Evolutionary conservation across 306 rosid genomes (phyloP), one percentile per base, ranked within the genome.

Genomic region (Calophaca sinica): DNA sequence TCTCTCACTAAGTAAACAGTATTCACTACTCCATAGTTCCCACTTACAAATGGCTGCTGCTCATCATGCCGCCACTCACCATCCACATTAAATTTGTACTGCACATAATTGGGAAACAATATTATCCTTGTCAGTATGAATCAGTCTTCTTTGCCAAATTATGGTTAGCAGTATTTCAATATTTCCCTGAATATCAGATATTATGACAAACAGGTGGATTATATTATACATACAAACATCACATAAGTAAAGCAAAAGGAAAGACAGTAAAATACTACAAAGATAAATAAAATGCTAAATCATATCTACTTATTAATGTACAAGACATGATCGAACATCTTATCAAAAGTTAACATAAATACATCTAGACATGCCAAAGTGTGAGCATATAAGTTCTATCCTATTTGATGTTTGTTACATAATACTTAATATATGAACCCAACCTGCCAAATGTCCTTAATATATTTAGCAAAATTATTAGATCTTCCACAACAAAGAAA

Each of bases 61-160:
- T 88, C 96, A 70, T 90, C 93, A 46, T 93, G 91, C 83, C 86
- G 87, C 98, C 94, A 93, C 64, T 86, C 87, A 55, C 98, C 98
- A 69, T 93, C 98, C 44, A 93, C 94, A 26, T 36, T 77, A 82
- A 93, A 93, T 78, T 90, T 93, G 82, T 75, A 93, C 98, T 93
- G 91, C 83, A 83, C 52, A 59, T 48, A 29, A 79, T 64, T 49
- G 76, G 73, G 39, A 87, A 65, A 57, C 35, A 68, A 79, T 75
- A 84, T 5, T 76, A 63, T 81, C 53, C 49, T 26, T 54, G 73
- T 81, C 74, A 80, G 84, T 70, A 76, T 31, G 35, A 50, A 59
- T 67, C 12, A 39, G 57, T 66, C 11, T 53, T 29, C 59, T 70
- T 62, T 35, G 31, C 35, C 72, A 46, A 8, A 57, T 50, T 33